Evolutionary conservation across 2,329 filamentous ascomycete genomes (phyloP).

Genomic region (Trichoderma breve): DNA sequence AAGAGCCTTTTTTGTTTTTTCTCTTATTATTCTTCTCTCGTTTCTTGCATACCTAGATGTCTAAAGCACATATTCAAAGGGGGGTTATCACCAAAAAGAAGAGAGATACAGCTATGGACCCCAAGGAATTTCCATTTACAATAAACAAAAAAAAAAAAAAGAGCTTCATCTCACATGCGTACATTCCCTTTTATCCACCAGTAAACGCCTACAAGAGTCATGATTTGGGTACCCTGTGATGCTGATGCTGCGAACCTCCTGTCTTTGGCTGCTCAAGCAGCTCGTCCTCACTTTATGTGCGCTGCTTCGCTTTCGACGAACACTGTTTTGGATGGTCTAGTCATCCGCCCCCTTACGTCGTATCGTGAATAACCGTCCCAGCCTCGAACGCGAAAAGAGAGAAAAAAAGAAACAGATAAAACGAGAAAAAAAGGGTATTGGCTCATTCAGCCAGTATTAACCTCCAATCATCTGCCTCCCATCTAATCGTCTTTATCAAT

Average conservation of each 20-base stretch:
- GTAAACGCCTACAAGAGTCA: slow-evolving; percentile 11
- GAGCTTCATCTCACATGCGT: slow-evolving; percentile 3
- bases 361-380: neutral
- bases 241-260: neutral
- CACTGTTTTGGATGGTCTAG: neutral
- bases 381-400: neutral
- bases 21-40: neutral
- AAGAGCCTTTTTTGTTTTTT: neutral
- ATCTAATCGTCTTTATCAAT: slow-evolving; percentile 57
- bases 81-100: neutral
- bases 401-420: neutral
- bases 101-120: neutral
- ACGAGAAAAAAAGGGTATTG: neutral
- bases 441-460: neutral
- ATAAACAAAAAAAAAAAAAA: neutral
- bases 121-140: neutral
- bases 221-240: slow-evolving; percentile 4
- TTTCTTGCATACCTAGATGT: slow-evolving; percentile 19
- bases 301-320: neutral
- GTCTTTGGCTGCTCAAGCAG: neutral
- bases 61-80: neutral
- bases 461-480: neutral
- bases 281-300: neutral
- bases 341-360: neutral
- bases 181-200: neutral